Percentiles rank a stretch among this genome's conserved stretches.
These are phyloP conservation scores for Catharanthus roseus DNA, from an alignment of 257 asterid species.

Conservation along the genomic window DNA sequence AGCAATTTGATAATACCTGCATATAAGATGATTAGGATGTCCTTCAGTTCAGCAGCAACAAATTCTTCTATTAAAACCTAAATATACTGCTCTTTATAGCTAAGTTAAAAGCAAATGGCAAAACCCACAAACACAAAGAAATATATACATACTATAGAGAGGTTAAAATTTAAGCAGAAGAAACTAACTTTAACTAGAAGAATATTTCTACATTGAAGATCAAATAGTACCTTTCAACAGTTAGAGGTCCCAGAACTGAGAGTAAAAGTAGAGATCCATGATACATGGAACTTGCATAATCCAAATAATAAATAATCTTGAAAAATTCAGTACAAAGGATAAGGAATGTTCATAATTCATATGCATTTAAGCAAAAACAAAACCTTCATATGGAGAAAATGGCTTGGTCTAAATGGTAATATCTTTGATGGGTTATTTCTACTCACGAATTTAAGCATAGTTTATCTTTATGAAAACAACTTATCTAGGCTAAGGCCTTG, in stretches of 20 bases:
- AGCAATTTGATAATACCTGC: slow-evolving; percentile 49
- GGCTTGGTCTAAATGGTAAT: slow-evolving; percentile 57
- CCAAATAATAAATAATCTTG: neutral
- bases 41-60: slow-evolving; percentile 49
- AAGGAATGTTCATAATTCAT: neutral
- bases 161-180: too few relatives aligned
- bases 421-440: slow-evolving; percentile 56
- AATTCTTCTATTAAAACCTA: neutral
- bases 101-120: neutral
- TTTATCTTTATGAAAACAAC: slow-evolving; percentile 42
- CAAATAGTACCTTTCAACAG: slow-evolving; percentile 43
- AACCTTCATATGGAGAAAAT: slow-evolving; percentile 97
- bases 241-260: slow-evolving; percentile 74
- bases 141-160: too few relatives aligned
- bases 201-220: slow-evolving; percentile 7
- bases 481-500: slow-evolving; percentile 45
- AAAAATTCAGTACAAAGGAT: too few relatives aligned
- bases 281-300: slow-evolving; percentile 79
- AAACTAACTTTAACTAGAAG: neutral
- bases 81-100: neutral
- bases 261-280: slow-evolving; percentile 93
- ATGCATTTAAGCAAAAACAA: slow-evolving; percentile 19
- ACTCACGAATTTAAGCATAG: slow-evolving; percentile 30
- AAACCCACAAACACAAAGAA: slow-evolving; percentile 1
- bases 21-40: slow-evolving; percentile 52